Conservation (phyloP, 345 rosid species). For the Citrus reticulata region DNA sequence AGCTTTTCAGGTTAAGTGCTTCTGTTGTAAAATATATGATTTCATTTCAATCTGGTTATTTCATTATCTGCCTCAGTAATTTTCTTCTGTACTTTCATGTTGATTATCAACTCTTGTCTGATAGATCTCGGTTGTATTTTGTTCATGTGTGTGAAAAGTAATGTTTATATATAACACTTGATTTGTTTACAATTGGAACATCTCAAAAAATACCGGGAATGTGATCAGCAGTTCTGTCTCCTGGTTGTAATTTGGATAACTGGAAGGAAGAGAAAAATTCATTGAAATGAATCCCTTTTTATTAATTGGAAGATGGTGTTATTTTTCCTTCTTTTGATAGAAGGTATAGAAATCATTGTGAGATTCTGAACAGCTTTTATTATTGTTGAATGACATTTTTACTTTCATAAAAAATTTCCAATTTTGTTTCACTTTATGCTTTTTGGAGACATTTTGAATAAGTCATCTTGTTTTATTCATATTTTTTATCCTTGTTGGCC, state of each 20-base stretch:
- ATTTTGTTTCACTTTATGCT: not conserved
- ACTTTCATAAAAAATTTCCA: not conserved
- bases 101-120: not conserved
- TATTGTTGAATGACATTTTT: not conserved
- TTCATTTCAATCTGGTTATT: slow-evolving; percentile 2
- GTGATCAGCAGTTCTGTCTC: not conserved
- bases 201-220: not conserved
- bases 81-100: not conserved
- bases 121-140: not conserved
- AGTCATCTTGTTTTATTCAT: not conserved
- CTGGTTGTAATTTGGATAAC: too few relatives aligned
- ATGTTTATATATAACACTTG: not conserved
- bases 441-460: not conserved
- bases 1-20: slow-evolving; percentile 39
- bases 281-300: not conserved
- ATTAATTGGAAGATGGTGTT: not conserved
- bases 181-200: not conserved
- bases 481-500: not conserved
- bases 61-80: not conserved
- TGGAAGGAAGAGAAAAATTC: not conserved
- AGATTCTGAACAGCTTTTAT: not conserved
- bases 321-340: not conserved
- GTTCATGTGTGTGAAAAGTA: not conserved
- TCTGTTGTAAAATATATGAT: not conserved
- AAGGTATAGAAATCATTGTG: not conserved